Percentiles rank a stretch among this genome's conserved stretches.
Conservation (phyloP, 345 rosid species). For the Gossypium australe region DNA sequence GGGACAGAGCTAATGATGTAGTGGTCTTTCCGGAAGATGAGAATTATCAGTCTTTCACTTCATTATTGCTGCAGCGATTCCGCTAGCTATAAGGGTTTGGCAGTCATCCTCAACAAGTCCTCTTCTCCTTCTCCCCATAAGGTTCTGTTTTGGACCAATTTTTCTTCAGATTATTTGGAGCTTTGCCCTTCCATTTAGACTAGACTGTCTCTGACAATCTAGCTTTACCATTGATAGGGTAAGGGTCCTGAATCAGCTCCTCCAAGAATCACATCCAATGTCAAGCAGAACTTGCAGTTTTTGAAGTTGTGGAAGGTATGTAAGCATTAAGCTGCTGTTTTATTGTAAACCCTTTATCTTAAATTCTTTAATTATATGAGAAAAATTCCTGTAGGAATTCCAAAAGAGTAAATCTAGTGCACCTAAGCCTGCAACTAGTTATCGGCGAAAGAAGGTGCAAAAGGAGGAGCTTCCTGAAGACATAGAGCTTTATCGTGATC, state of each 20-base stretch:
- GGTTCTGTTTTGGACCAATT: background rate
- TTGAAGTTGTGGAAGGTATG: slow-evolving; percentile 73
- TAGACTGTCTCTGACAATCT: slow-evolving; percentile 11
- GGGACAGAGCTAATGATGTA: background rate
- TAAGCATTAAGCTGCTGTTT: background rate
- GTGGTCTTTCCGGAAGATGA: background rate
- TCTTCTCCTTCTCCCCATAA: slow-evolving; percentile 1
- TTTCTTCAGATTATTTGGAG: background rate
- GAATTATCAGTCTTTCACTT: background rate
- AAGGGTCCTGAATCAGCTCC: slow-evolving; percentile 68
- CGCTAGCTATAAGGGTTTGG: background rate
- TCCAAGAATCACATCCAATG: slow-evolving; percentile 81
- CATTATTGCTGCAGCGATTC: background rate
- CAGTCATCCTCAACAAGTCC: background rate
- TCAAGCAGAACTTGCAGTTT: slow-evolving; percentile 83
- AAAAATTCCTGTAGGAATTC: slow-evolving; percentile 41
- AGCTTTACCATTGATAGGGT: slow-evolving; percentile 34
- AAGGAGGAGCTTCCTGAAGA: slow-evolving; percentile 72
- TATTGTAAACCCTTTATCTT: background rate
- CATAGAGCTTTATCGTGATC: slow-evolving; percentile 60
- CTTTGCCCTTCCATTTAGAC: background rate
- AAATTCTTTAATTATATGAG: background rate
- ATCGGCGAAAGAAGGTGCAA: slow-evolving; percentile 66
- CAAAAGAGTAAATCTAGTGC: slow-evolving; percentile 49
- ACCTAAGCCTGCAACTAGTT: slow-evolving; percentile 83